phyloP scores from a whole-genome alignment of 2,329 filamentous ascomycete species.

The Pseudogymnoascus sp. region DNA sequence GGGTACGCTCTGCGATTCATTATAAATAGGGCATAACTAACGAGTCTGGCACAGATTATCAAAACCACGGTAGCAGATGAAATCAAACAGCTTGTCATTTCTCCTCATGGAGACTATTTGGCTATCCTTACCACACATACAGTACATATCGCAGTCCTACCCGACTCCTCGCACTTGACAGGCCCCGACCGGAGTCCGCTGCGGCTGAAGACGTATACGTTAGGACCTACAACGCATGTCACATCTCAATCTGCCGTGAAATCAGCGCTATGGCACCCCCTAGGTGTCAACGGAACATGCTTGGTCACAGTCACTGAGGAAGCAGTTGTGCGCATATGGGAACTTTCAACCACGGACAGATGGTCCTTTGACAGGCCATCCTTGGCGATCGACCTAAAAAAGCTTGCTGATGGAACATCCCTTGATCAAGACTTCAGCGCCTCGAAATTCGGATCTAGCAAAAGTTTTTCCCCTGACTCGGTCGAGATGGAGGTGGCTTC shows the following conservation, averaged over 20 bases:
- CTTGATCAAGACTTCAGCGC: conserved; percentile 77
- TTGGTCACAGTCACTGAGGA: conserved; percentile 84
- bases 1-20: conserved; percentile 32
- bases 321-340: conserved; percentile 83
- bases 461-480: conserved; percentile 77
- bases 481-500: conserved; percentile 92
- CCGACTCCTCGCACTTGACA: conserved; percentile 67
- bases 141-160: conserved; percentile 77
- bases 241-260: conserved; percentile 73
- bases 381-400: conserved; percentile 78
- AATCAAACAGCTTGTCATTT: conserved; percentile 78
- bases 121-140: conserved; percentile 83
- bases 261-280: conserved; percentile 83
- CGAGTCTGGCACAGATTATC: conserved; percentile 49
- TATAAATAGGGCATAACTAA: conserved; percentile 17
- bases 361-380: conserved; percentile 81
- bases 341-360: conserved; percentile 71
- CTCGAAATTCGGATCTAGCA: conserved; percentile 63
- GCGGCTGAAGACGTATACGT: conserved; percentile 75
- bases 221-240: conserved; percentile 89
- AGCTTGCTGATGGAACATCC: conserved; percentile 74
- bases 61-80: conserved; percentile 69
- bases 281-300: conserved; percentile 72
- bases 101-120: conserved; percentile 71
- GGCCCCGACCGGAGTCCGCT: conserved; percentile 58